A percentile compares a stretch with the other conserved stretches of the same genome.
phyloP scores from a whole-genome alignment of 345 rosid genomes.

The Tarenaya hassleriana region DNA sequence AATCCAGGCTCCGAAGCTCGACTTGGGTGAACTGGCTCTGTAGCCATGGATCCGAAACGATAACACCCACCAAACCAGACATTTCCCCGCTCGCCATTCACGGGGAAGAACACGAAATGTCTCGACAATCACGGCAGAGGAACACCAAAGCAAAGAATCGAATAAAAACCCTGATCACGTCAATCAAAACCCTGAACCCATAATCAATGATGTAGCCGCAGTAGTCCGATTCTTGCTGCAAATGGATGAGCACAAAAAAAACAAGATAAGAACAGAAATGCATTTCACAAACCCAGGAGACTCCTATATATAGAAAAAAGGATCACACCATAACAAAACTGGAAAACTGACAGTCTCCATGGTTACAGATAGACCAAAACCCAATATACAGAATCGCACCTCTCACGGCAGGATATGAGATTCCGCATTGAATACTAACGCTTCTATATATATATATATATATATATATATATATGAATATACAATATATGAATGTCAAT shows the following conservation, averaged over 20 bases:
- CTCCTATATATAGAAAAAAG: slow-evolving; percentile 11
- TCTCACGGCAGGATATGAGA: slow-evolving; percentile 18
- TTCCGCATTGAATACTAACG: slow-evolving; percentile 8
- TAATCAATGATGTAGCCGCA: too few species aligned
- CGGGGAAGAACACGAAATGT: slow-evolving; percentile 14
- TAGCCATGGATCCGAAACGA: slow-evolving; percentile 76
- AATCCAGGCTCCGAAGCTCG: slow-evolving; percentile 75
- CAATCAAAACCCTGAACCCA: slow-evolving; percentile 12
- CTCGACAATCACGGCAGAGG: slow-evolving; percentile 24
- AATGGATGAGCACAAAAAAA: neutral
- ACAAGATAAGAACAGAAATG: neutral
- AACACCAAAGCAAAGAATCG: slow-evolving; percentile 18
- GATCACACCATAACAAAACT: slow-evolving; percentile 16
- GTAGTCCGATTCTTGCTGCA: slow-evolving; percentile 10
- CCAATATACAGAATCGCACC: slow-evolving; percentile 4
- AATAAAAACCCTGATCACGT: slow-evolving; percentile 21
- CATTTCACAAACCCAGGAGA: slow-evolving; percentile 5
- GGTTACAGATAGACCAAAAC: slow-evolving; percentile 9
- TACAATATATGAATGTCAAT: slow-evolving; percentile 19
- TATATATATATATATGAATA: neutral
- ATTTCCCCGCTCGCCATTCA: slow-evolving; percentile 32
- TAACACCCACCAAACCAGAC: slow-evolving; percentile 67
- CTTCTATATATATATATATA: neutral
- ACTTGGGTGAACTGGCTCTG: slow-evolving; percentile 87
- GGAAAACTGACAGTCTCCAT: slow-evolving; percentile 9